phyloP scores from a whole-genome alignment of 2,329 filamentous ascomycete genomes.

The Calonectria hawksworthii region DNA sequence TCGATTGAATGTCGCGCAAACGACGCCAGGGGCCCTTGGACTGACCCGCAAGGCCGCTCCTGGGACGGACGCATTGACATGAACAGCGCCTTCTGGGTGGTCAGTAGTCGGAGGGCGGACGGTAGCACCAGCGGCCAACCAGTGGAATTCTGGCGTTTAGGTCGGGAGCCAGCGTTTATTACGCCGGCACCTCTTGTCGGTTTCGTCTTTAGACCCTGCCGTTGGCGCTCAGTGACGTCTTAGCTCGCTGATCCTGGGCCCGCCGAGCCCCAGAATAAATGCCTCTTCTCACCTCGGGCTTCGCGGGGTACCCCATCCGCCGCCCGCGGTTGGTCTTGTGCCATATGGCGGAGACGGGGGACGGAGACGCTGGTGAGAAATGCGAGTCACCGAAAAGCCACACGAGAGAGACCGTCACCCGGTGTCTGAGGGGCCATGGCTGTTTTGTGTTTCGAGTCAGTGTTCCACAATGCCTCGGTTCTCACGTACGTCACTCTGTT shows the following conservation, averaged over 20 bases:
- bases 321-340: conserved; percentile 4
- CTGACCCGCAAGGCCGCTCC: conserved; percentile 21
- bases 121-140: conserved; percentile 34
- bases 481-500: not conserved
- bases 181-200: conserved; percentile 1
- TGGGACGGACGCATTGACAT: conserved; percentile 25
- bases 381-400: conserved; percentile 1
- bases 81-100: conserved; percentile 28
- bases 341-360: not conserved
- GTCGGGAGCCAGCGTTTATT: conserved; percentile 36
- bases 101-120: conserved; percentile 20
- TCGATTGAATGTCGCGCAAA: conserved; percentile 25
- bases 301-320: conserved; percentile 11
- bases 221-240: conserved; percentile 29
- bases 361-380: not conserved
- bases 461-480: not conserved
- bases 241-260: conserved; percentile 12
- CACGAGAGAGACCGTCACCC: not conserved
- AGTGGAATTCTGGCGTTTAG: conserved; percentile 46
- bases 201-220: conserved; percentile 14
- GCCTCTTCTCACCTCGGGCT: conserved; percentile 16
- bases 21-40: conserved; percentile 19
- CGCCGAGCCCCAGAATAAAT: conserved; percentile 23
- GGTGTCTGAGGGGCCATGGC: not conserved
- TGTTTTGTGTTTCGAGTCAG: conserved; percentile 1